Conservation (phyloP, 768 basidiomycete genomes). For the Mycena pura region DNA sequence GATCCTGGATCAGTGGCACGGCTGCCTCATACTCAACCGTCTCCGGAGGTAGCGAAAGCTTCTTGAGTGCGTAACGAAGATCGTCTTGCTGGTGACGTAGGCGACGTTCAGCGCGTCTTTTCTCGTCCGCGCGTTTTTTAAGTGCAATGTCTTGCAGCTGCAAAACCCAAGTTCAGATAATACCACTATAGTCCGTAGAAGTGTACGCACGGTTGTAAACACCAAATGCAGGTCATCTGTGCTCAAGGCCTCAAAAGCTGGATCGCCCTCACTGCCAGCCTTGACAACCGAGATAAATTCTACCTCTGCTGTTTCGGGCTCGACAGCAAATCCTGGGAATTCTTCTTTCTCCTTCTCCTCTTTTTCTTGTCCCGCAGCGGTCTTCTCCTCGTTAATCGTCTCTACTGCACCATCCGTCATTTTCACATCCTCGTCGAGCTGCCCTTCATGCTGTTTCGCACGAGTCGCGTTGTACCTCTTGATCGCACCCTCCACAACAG, state of each 20-base stretch:
- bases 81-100: slow-evolving; percentile 93
- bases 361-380: slow-evolving; percentile 16
- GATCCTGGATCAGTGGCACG: slow-evolving; percentile 76
- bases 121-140: slow-evolving; percentile 86
- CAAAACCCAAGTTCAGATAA: background rate
- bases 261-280: slow-evolving; percentile 54
- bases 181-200: background rate
- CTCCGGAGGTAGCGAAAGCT: slow-evolving; percentile 63
- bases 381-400: slow-evolving; percentile 21
- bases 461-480: slow-evolving; percentile 51
- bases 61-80: slow-evolving; percentile 93
- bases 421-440: slow-evolving; percentile 39
- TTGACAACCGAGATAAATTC: slow-evolving; percentile 67
- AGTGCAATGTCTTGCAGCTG: slow-evolving; percentile 77
- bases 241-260: slow-evolving; percentile 52
- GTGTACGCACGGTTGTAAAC: slow-evolving; percentile 63
- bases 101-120: slow-evolving; percentile 81
- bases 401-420: slow-evolving; percentile 40
- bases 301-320: slow-evolving; percentile 66
- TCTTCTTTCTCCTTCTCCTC: slow-evolving; percentile 32
- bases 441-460: slow-evolving; percentile 41
- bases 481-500: slow-evolving; percentile 68
- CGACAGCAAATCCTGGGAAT: slow-evolving; percentile 46
- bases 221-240: slow-evolving; percentile 62
- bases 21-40: slow-evolving; percentile 72